Evolutionary conservation across 2,329 filamentous ascomycete species (phyloP).

Genomic region (Pestalotiopsis sp.): DNA sequence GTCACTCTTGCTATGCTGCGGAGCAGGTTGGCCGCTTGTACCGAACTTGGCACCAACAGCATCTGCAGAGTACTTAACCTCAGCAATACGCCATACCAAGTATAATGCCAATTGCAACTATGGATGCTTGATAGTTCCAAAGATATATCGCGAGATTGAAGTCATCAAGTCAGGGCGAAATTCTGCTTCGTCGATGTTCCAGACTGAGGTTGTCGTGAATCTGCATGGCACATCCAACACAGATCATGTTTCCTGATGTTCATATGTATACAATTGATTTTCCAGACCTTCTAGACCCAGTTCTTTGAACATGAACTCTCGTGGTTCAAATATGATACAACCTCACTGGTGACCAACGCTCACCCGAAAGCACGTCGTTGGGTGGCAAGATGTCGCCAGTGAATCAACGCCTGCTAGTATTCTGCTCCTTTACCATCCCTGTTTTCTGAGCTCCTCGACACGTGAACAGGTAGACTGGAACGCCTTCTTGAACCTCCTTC

Average conservation of each 20-base stretch:
- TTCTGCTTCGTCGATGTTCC: not conserved
- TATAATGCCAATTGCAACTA: too few relatives aligned
- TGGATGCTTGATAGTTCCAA: too few relatives aligned
- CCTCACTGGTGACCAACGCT: not conserved
- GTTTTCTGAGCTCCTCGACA: constrained; percentile 70
- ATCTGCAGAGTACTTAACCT: too few relatives aligned
- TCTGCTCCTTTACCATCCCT: constrained; percentile 67
- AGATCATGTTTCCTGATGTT: not conserved
- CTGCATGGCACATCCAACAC: not conserved
- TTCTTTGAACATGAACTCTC: not conserved
- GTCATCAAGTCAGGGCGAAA: too few relatives aligned
- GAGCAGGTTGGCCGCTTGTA: too few relatives aligned
- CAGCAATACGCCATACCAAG: too few relatives aligned
- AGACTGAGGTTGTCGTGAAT: too few relatives aligned
- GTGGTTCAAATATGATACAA: not conserved
- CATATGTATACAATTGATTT: constrained; percentile 8
- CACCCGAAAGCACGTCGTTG: not conserved
- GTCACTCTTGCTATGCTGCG: too few relatives aligned
- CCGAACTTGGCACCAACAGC: too few relatives aligned
- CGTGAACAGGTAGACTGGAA: constrained; percentile 66
- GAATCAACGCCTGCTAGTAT: not conserved
- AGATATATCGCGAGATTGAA: too few relatives aligned
- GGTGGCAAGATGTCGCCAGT: not conserved
- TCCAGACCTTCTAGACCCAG: not conserved
- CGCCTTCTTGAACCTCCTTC: constrained; percentile 65